These are phyloP conservation scores for Auxenochlorella pyrenoidosa DNA, from an alignment of 139 green algal species.

Conservation along the genomic window DNA sequence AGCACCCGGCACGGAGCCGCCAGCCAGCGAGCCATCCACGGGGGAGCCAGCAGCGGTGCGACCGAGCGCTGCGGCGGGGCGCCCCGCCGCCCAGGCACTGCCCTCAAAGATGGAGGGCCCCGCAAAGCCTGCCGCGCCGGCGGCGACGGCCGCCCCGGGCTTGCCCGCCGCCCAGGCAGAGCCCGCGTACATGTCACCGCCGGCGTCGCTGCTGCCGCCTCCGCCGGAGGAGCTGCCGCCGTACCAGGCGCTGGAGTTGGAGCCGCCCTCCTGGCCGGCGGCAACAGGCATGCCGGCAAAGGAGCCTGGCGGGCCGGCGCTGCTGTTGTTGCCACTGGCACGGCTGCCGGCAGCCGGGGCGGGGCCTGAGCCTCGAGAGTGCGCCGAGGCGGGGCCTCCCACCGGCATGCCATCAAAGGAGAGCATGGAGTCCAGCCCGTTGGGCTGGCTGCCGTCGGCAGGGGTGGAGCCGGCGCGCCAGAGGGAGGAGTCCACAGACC, in stretches of 20 bases:
- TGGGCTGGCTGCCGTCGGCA: background rate
- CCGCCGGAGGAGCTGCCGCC: background rate
- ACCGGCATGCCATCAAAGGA: conserved; percentile 4
- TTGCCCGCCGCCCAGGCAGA: background rate
- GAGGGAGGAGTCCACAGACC: background rate
- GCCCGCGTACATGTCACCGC: background rate
- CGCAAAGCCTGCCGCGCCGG: background rate
- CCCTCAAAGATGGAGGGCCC: conserved; percentile 1
- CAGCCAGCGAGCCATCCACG: background rate
- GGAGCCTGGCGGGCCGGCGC: background rate
- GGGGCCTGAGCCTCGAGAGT: background rate
- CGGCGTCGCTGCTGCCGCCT: background rate
- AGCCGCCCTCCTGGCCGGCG: background rate
- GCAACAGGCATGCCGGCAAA: conserved; percentile 11
- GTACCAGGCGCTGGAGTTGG: background rate
- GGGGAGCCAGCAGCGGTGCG: background rate
- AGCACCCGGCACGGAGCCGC: background rate
- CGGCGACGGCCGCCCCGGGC: background rate
- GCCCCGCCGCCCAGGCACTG: conserved; percentile 11
- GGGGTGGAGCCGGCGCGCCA: background rate
- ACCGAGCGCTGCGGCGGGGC: background rate
- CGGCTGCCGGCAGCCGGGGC: background rate
- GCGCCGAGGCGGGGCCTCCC: background rate
- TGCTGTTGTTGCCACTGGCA: background rate
- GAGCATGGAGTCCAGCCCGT: background rate